phyloP scores from a whole-genome alignment of 139 green algal genomes.

The Chlorella sp. region DNA sequence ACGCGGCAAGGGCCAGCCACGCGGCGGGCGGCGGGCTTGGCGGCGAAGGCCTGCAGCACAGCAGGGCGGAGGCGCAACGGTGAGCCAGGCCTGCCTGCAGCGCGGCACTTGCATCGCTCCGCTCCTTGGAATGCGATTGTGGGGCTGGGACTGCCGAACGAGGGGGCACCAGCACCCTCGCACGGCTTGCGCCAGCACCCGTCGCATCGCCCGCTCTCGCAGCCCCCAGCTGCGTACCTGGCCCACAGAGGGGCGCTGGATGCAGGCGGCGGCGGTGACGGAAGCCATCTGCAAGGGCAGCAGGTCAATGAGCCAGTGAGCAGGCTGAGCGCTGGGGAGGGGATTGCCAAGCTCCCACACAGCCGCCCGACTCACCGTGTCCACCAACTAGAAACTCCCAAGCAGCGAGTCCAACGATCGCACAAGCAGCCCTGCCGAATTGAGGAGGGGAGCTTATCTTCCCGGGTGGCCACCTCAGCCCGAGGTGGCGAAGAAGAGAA shows the following conservation, averaged over 20 bases:
- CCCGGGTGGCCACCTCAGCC: background rate
- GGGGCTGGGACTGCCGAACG: background rate
- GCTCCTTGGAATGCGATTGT: background rate
- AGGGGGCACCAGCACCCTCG: background rate
- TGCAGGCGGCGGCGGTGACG: background rate
- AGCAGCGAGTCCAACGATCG: background rate
- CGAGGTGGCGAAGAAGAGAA: no score
- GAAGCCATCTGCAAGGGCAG: constrained; percentile 14
- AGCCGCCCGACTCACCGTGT: background rate
- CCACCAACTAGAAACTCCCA: background rate
- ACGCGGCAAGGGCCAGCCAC: background rate
- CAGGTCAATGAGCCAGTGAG: background rate
- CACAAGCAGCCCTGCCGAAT: background rate
- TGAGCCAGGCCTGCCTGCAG: background rate
- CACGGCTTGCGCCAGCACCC: background rate
- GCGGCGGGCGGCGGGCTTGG: constrained; percentile 19
- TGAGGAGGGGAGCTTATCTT: background rate
- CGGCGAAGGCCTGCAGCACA: constrained; percentile 37
- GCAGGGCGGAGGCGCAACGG: background rate
- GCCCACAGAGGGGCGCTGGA: constrained; percentile 12
- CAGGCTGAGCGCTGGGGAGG: background rate
- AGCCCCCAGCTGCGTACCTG: background rate
- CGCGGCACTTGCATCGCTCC: background rate
- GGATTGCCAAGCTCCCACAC: background rate
- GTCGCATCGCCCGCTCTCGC: background rate